These are phyloP conservation scores for Auriscalpium orientale DNA, from an alignment of 768 basidiomycete species.

Conservation along the genomic window DNA sequence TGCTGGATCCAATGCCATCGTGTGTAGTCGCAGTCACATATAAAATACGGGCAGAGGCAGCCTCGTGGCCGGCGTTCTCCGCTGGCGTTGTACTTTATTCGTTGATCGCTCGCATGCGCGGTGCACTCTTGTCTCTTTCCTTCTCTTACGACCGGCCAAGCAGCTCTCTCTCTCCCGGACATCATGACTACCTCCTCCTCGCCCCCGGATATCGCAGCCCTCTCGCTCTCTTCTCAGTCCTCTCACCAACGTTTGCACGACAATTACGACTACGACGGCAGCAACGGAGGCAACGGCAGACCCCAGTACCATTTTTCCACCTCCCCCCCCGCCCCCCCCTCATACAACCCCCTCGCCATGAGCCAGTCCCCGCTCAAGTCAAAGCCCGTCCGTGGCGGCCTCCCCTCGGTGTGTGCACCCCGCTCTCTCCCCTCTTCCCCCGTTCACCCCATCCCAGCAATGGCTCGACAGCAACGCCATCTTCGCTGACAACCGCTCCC, in stretches of 20 bases:
- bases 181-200: constrained; percentile 72
- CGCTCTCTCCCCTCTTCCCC: constrained; percentile 10
- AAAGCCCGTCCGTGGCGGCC: constrained; percentile 60
- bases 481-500: constrained; percentile 62
- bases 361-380: constrained; percentile 67
- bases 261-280: constrained; percentile 76
- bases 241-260: constrained; percentile 80
- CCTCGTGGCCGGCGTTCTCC: background rate
- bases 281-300: constrained; percentile 39
- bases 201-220: constrained; percentile 66
- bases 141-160: constrained; percentile 1
- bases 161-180: background rate
- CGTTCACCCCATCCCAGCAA: constrained; percentile 45
- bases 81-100: background rate
- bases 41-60: background rate
- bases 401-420: constrained; percentile 56
- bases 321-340: constrained; percentile 45
- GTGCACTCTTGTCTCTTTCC: background rate
- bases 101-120: background rate
- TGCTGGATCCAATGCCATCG: background rate
- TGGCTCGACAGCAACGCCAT: constrained; percentile 64
- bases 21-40: no score
- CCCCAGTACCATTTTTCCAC: constrained; percentile 67
- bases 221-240: constrained; percentile 58
- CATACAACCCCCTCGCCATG: constrained; percentile 45